phyloP scores from a whole-genome alignment of 139 green algal genomes.

The Yamagishiella unicocca region DNA sequence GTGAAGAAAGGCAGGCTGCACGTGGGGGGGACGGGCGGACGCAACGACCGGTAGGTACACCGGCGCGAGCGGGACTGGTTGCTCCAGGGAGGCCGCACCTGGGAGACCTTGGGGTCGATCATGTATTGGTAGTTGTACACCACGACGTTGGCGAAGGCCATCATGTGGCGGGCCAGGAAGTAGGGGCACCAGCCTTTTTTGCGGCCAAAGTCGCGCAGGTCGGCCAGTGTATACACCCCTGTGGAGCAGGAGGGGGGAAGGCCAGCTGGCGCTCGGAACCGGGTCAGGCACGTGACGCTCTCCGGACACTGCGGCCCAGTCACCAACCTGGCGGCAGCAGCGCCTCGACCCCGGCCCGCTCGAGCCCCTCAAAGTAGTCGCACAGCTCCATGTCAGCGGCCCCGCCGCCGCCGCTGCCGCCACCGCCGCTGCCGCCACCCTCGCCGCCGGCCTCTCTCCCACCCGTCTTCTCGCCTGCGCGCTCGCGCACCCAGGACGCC shows the following conservation, averaged over 20 bases:
- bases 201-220: slow-evolving; percentile 89
- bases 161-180: slow-evolving; percentile 97
- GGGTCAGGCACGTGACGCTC: background rate
- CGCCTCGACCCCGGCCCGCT: slow-evolving; percentile 77
- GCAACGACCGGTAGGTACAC: no score
- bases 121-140: slow-evolving; percentile 99
- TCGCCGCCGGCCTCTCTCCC: background rate
- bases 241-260: background rate
- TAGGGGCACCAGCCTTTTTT: slow-evolving; percentile 98
- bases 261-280: no score
- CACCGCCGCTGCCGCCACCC: background rate
- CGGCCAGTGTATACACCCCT: slow-evolving; percentile 92
- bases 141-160: slow-evolving; percentile 96
- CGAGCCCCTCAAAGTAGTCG: slow-evolving; percentile 89
- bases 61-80: no score
- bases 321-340: slow-evolving; percentile 78
- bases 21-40: no score
- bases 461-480: slow-evolving; percentile 45
- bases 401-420: slow-evolving; percentile 9
- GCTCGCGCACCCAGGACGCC: slow-evolving; percentile 94
- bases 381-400: slow-evolving; percentile 79
- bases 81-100: no score
- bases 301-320: no score
- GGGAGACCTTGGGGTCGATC: slow-evolving; percentile 76
- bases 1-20: no score